Conservation (phyloP, 495 filamentous ascomycete genomes). For the Rusavskia elegans region DNA sequence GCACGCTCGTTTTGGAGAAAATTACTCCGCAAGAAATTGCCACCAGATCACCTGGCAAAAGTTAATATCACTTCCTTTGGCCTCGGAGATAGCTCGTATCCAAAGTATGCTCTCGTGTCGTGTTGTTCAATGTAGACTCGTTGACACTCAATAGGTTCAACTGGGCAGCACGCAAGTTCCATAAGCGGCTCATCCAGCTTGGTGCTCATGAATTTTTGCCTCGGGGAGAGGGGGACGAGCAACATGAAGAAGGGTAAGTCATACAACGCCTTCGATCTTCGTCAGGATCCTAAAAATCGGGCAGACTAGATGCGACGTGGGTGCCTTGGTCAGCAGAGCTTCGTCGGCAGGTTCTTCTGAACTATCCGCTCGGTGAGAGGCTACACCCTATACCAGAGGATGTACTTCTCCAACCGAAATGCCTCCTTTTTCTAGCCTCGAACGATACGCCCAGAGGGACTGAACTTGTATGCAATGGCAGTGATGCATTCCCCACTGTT, state of each 20-base stretch:
- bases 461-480: not conserved
- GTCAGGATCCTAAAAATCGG: constrained; percentile 2
- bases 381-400: constrained; percentile 58
- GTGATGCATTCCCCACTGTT: too few relatives aligned
- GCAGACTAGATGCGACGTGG: constrained; percentile 67
- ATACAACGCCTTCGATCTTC: not conserved
- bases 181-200: constrained; percentile 71
- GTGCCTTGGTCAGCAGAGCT: constrained; percentile 61
- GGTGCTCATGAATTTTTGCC: constrained; percentile 65
- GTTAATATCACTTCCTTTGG: constrained; percentile 75
- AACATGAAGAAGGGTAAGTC: constrained; percentile 75
- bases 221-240: constrained; percentile 78
- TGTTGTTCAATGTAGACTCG: not conserved
- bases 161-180: constrained; percentile 76
- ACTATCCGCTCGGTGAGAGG: constrained; percentile 51
- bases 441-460: not conserved
- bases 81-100: constrained; percentile 86
- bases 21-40: constrained; percentile 62
- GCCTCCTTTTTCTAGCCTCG: constrained; percentile 34
- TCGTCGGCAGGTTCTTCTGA: constrained; percentile 41
- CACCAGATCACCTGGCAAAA: constrained; percentile 45
- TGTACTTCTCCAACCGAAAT: constrained; percentile 64
- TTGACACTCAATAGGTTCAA: constrained; percentile 50
- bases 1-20: constrained; percentile 68
- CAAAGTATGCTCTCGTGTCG: constrained; percentile 38